A percentile compares a stretch with the other conserved stretches of the same genome.
These are phyloP conservation scores for Blakeslea trispora DNA, from an alignment of 371 early-diverging fungal species.

Conservation along the genomic window DNA sequence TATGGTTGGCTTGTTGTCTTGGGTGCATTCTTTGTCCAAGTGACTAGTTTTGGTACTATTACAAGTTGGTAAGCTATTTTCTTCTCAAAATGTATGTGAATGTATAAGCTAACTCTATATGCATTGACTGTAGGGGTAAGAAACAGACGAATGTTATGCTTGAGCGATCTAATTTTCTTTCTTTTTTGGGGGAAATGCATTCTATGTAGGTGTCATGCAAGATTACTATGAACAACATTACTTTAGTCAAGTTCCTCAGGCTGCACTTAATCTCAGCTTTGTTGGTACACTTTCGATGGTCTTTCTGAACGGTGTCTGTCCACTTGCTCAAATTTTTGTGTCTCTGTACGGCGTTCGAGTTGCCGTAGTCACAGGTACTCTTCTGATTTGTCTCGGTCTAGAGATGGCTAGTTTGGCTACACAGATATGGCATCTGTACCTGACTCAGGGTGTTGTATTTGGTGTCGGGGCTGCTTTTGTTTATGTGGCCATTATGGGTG, in stretches of 20 bases:
- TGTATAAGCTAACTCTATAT: neutral
- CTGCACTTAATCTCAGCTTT: constrained; percentile 29
- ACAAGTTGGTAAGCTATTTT: constrained; percentile 31
- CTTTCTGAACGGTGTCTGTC: constrained; percentile 26
- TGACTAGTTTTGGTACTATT: constrained; percentile 55
- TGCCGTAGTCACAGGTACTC: constrained; percentile 27
- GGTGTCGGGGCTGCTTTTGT: constrained; percentile 64
- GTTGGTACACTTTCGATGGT: constrained; percentile 35
- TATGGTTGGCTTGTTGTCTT: constrained; percentile 65
- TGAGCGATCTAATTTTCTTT: too few species aligned
- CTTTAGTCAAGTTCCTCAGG: constrained; percentile 4
- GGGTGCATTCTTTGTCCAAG: constrained; percentile 58
- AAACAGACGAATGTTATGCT: too few species aligned
- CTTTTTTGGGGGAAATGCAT: too few species aligned
- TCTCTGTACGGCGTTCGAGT: constrained; percentile 24
- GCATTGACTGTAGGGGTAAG: constrained; percentile 24
- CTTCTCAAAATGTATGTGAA: too few species aligned
- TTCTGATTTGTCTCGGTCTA: constrained; percentile 29
- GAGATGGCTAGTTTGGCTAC: constrained; percentile 33
- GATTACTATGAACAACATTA: constrained; percentile 23
- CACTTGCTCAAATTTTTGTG: constrained; percentile 29
- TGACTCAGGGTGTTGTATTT: constrained; percentile 73
- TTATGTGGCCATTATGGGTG: constrained; percentile 41
- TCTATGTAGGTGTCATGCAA: constrained; percentile 35
- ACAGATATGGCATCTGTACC: constrained; percentile 63